A percentile compares a stretch with the other conserved stretches of the same genome.
These are phyloP conservation scores for Phialophora expanda DNA, from an alignment of 2,329 filamentous ascomycete genomes.

Conservation along the genomic window DNA sequence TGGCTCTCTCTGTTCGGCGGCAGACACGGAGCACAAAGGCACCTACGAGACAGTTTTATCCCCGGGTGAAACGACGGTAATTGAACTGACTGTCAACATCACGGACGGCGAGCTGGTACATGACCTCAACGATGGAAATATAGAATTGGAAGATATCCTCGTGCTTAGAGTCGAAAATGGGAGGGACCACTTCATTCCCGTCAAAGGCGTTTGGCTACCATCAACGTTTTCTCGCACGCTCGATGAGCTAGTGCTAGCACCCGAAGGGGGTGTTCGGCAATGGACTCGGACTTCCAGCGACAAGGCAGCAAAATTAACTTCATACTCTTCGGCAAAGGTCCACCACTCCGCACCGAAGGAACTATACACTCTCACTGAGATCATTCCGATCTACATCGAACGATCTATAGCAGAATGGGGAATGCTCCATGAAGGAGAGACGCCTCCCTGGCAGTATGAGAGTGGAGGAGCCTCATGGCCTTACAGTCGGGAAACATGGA, in stretches of 20 bases:
- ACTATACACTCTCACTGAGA: conserved; percentile 85
- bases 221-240: conserved; percentile 84
- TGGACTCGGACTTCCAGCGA: conserved; percentile 56
- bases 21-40: conserved; percentile 43
- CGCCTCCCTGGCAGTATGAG: conserved; percentile 61
- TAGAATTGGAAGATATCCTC: conserved; percentile 79
- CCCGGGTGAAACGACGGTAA: conserved; percentile 80
- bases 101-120: conserved; percentile 67
- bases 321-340: conserved; percentile 32
- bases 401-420: conserved; percentile 66
- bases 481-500: conserved; percentile 60
- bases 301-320: conserved; percentile 34
- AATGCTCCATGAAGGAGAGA: conserved; percentile 57
- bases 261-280: conserved; percentile 76
- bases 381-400: conserved; percentile 66
- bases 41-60: conserved; percentile 66
- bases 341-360: conserved; percentile 84
- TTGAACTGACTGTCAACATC: conserved; percentile 71
- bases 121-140: conserved; percentile 71
- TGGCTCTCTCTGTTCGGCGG: conserved; percentile 38
- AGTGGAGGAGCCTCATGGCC: conserved; percentile 60
- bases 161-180: conserved; percentile 83
- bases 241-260: conserved; percentile 85
- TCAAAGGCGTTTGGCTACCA: conserved; percentile 77
- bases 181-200: conserved; percentile 86